Evolutionary conservation across 2,329 filamentous ascomycete species (phyloP), one percentile per base, ranked within the genome.

Genomic region (Pestalotiopsis fici): DNA sequence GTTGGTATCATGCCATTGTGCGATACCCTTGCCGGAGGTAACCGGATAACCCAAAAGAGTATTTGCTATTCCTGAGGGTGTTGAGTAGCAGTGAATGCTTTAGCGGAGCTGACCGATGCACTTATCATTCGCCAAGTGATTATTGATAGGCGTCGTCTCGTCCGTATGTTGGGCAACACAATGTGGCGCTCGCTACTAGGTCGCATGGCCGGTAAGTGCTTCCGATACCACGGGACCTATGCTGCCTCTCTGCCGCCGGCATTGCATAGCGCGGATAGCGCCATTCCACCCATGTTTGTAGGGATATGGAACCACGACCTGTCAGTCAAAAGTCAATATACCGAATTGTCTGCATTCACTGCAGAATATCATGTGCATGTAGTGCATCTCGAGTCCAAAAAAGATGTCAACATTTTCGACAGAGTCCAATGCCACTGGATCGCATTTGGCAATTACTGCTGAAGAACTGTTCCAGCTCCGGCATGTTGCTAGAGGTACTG

Each of bases 381-480:
- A 25, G 13, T 57, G 6, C 13, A 13, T 12, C n/a, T 5, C 21
- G 13, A 31, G 5, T n/a, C 13, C 25, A 56, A 56, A 3, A 2
- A 31, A 57, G 27, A 57, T 28, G 3, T 23, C n/a, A n/a, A n/a
- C 57, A 43, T 4, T 12, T 0, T 11, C 9, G 23, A 28, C 18
- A 3, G 21, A 23, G 15, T 67, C 65, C 18, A 65, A 64, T n/a
- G 66, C 69, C 5, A 72, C 71, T 11, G 71, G 71, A 11, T 65
- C 70, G 21, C 70, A 72, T 62, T 66, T 71, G 43, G 61, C 71
- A 35, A 71, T 72, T 9, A 70, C 70, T 11, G 67, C 66, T 4
- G 70, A 69, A 23, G 71, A 72, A 64, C 65, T 72, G 4, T 69
- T 71, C 47, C 60, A 69, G 25, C 68, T 72, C 6, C 70, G 71